Evolutionary conservation across 2,329 filamentous ascomycete genomes (phyloP), one percentile per base, ranked within the genome.

Genomic region (Cladosporium sp.): DNA sequence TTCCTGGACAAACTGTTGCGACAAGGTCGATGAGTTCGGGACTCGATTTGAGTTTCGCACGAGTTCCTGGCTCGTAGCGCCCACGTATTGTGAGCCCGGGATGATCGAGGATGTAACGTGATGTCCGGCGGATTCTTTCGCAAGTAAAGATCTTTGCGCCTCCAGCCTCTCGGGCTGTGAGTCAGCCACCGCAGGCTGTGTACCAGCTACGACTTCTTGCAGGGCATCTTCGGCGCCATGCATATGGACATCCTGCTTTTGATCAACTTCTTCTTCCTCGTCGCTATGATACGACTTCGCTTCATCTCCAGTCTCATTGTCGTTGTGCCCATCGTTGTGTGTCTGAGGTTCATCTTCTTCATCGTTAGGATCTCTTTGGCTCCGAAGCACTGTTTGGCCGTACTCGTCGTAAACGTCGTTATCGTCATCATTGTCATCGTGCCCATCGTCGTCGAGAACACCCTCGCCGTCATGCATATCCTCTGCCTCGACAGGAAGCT

Each of bases 81-180:
- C 72, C 41, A 71, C 68, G 41, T 77, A 73, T 59, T 78, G 76
- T 12, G 77, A 78, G 5, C 75, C 76, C 11, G 75, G 76, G 0
- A 78, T 70, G 34, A 74, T 73, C 1, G 75, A 77, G 2, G 74
- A 66, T 41, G 71, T 73, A 2, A 72, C 80, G 1, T 80, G 80
- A 4, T 34, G 57, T 26, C n/a, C 59, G 30, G 26, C 34, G 3
- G 74, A 5, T 74, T 70, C 10, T 73, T 64, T 14, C 70, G 67
- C 44, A 73, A 74, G n/a, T 75, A 76, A 26, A 67, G 73, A 6
- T 68, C 71, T 74, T 10, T 76, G 73, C 15, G 71, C 63, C 32
- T 74, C 68, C 15, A 68, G 70, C 18, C 70, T 68, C 11, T 77
- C 74, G 12, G 80, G 79, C 64, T 83, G 81, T 18, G 82, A 84